Evolutionary conservation across 2,329 filamentous ascomycete species (phyloP), one percentile per base, ranked within the genome.

Genomic region (Chaetomiaceae sp.): DNA sequence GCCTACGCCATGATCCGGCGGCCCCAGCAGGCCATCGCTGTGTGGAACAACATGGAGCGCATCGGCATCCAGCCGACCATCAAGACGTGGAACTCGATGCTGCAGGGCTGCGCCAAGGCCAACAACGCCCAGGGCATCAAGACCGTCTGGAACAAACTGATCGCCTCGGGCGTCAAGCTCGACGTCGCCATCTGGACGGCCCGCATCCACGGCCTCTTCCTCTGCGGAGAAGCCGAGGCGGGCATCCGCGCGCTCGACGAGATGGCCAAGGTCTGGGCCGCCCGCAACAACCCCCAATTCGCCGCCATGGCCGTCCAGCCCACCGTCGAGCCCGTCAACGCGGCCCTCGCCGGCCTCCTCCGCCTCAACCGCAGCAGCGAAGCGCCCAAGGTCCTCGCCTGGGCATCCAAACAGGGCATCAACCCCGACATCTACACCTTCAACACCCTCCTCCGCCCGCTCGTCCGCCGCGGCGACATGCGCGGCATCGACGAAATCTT

Each of bases 51-150:
- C 39, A 80, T 80, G 75, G 59, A 65, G 29, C 59, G 64, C 36
- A 58, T 79, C 47, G 81, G 79, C 1, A 65, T 86, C 27, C 67
- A 72, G 52, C 85, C 88, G 14, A 83, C 77, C 6, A 63, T 85
- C 51, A 78, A 73, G 60, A 86, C 88, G 0, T 94, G 87, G 80
- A 86, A 83, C 36, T 73, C 81, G 39, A 87, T 94, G 79, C 80
- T 94, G 60, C 76, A 81, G 52, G 88, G 88, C 1, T 89, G 84
- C 69, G 80, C 79, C 64, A 76, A 74, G 46, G 76, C 81, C 46
- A 75, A 75, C 50, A 83, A 89, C 61, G 59, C 75, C 0, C 66
- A 72, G n/a, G 82, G 78, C 20, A 73, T 91, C 56, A 79, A 85
- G 51, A 75, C 75, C 1, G 76, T 91, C 29, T 95, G 89, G 89